Evolutionary conservation across 2,329 filamentous ascomycete genomes (phyloP).

Genomic region (Daldinia eschscholtzii): DNA sequence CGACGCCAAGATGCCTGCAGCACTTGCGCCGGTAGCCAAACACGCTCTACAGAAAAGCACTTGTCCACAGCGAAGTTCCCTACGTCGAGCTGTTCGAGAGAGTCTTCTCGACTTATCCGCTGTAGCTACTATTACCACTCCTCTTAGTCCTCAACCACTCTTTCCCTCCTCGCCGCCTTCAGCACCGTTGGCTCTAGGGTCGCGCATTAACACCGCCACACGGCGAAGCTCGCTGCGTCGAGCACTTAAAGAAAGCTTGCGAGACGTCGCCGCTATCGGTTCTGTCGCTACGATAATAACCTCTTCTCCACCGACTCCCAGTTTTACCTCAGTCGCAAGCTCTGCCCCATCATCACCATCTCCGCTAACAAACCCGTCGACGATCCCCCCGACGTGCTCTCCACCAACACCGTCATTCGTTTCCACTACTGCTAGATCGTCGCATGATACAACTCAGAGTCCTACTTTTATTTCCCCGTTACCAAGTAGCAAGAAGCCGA

Average conservation of each 20-base stretch:
- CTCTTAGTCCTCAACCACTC: not conserved
- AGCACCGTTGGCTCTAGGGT: not conserved
- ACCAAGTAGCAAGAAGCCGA: not conserved
- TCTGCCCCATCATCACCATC: not conserved
- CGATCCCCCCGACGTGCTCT: not conserved
- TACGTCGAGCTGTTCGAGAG: constrained; percentile 35
- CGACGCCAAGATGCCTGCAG: constrained; percentile 6
- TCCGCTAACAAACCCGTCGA: not conserved
- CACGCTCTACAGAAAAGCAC: constrained; percentile 10
- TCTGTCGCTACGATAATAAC: too few relatives aligned
- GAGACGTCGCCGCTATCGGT: not conserved
- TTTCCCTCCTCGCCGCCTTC: not conserved
- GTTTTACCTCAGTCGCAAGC: not conserved
- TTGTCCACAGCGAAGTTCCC: constrained; percentile 39
- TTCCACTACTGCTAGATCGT: not conserved
- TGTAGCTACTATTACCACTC: not conserved
- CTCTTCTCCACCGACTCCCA: not conserved
- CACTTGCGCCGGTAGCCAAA: not conserved
- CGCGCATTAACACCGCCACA: not conserved
- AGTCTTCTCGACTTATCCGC: constrained; percentile 25
- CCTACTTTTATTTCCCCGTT: not conserved
- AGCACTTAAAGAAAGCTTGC: constrained; percentile 10
- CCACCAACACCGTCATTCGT: not conserved
- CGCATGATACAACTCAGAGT: not conserved
- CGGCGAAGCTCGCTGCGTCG: constrained; percentile 18